Evolutionary conservation across 257 asterid species (phyloP), one percentile per base, ranked within the genome.

Genomic region (Scutellaria barbata): DNA sequence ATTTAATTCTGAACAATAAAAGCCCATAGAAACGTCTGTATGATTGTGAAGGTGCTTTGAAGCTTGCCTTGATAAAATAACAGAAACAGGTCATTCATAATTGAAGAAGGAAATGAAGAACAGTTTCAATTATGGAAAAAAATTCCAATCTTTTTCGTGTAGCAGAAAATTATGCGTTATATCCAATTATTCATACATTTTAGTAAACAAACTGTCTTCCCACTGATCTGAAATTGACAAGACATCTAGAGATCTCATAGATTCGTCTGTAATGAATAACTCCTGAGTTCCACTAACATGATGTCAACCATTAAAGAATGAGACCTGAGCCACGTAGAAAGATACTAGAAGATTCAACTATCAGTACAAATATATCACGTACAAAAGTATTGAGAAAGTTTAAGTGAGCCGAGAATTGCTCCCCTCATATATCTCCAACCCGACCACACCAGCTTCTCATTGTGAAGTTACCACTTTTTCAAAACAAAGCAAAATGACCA

Each of bases 171-270:
- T 25, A 25, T 25, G 30, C 30, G 1, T 25, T 25, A n/a, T 25
- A 25, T 30, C 51, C 54, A 22, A 39, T 5, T 7, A 17, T 39
- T 22, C 2, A 2, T 7, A 25, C n/a, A 41, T 9, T 42, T 43
- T 57, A 37, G 10, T 37, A 42, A 25, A 48, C 58, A 12, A 58
- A 14, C 54, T 55, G 67, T 43, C 35, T 7, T 18, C 59, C 51
- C 22, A 69, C 12, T 30, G 20, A 68, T 8, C 22, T 16, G 58
- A 55, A 69, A 35, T 13, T 40, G 64, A 41, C 0, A 53, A 8
- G 41, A 40, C 25, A 22, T 51, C 65, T 9, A 55, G 13, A 56
- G 33, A 58, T 46, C 68, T 57, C 43, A 45, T 45, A 70, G 42
- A 46, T 33, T 17, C 41, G 41, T 60, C 16, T 71, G 53, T 12